These are phyloP conservation scores for Pichia sp. DNA, from an alignment of 1,139 yeast species.

Conservation along the genomic window DNA sequence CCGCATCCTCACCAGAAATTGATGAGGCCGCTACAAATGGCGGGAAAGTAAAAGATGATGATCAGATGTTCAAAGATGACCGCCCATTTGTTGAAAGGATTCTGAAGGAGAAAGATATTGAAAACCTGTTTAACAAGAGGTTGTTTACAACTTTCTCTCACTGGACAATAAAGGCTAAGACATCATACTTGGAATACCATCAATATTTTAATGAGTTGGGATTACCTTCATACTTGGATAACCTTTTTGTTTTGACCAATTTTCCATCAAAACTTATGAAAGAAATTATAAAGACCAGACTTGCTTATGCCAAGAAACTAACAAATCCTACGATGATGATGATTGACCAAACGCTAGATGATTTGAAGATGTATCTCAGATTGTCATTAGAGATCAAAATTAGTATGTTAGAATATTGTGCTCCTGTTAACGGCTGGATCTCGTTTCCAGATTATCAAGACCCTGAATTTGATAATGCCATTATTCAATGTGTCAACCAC, in stretches of 20 bases:
- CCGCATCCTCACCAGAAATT: not conserved
- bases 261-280: slow-evolving; percentile 80
- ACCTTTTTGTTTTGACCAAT: slow-evolving; percentile 60
- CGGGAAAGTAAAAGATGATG: slow-evolving; percentile 13
- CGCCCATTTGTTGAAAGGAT: slow-evolving; percentile 78
- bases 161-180: slow-evolving; percentile 75
- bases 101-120: slow-evolving; percentile 81
- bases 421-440: slow-evolving; percentile 72
- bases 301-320: slow-evolving; percentile 72
- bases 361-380: slow-evolving; percentile 71
- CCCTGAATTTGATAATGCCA: slow-evolving; percentile 63
- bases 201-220: slow-evolving; percentile 64
- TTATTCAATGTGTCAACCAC: slow-evolving; percentile 71
- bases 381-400: slow-evolving; percentile 74
- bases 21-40: not conserved
- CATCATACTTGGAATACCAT: slow-evolving; percentile 61
- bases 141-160: slow-evolving; percentile 61
- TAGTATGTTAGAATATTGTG: slow-evolving; percentile 59
- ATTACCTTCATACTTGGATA: slow-evolving; percentile 69
- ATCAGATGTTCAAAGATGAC: slow-evolving; percentile 53
- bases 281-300: slow-evolving; percentile 72
- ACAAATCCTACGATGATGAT: slow-evolving; percentile 91
- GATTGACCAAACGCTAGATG: slow-evolving; percentile 91
- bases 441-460: slow-evolving; percentile 64
- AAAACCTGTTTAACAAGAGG: slow-evolving; percentile 53